Percentiles rank a stretch among this genome's conserved stretches.
Evolutionary conservation across 2,329 filamentous ascomycete genomes (phyloP).

Genomic region (Aspergillus awamori): DNA sequence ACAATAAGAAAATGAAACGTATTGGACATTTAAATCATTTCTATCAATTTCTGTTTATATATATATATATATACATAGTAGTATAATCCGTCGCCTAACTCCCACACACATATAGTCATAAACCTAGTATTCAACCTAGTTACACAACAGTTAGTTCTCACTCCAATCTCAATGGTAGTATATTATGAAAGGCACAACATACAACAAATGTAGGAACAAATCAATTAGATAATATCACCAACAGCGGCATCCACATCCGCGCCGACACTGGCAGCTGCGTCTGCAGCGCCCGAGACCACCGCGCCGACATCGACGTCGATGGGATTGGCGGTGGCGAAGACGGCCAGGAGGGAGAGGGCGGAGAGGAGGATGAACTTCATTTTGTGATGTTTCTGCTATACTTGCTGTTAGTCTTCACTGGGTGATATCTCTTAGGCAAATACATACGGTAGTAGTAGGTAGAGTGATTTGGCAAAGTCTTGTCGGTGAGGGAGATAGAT

Average conservation of each 20-base stretch:
- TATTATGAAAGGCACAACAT: background rate
- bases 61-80: no score
- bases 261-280: background rate
- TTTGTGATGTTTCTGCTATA: background rate
- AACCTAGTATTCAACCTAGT: no score
- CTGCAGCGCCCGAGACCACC: background rate
- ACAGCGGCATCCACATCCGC: background rate
- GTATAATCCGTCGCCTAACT: no score
- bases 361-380: constrained; percentile 4
- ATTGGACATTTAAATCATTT: no score
- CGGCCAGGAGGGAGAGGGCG: constrained; percentile 3
- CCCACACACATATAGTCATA: no score
- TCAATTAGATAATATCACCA: background rate
- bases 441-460: background rate
- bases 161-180: no score
- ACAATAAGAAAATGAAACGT: no score
- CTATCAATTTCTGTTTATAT: no score
- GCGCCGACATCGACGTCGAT: background rate
- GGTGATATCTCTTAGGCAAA: background rate
- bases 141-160: no score
- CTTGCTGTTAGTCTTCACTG: background rate
- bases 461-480: background rate
- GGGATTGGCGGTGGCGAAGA: background rate
- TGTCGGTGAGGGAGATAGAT: no score
- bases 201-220: no score